Percentiles rank a stretch among this genome's conserved stretches.
Evolutionary conservation across 2,329 filamentous ascomycete genomes (phyloP).

Genomic region (Verticillium longisporum): DNA sequence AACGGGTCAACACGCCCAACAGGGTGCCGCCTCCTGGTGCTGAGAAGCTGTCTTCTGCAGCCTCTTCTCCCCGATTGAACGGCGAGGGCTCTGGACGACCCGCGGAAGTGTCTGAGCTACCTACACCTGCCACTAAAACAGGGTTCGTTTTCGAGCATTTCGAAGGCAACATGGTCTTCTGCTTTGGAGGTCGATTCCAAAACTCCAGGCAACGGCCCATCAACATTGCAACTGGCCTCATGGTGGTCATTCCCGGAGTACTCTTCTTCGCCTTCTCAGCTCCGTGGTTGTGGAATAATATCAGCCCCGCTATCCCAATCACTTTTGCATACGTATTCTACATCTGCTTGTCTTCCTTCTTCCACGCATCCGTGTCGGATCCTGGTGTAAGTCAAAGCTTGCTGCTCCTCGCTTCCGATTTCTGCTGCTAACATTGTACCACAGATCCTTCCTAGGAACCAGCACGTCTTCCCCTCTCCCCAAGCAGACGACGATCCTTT

Average conservation of each 20-base stretch:
- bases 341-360: conserved; percentile 84
- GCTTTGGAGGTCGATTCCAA: conserved; percentile 75
- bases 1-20: conserved; percentile 38
- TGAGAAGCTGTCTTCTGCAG: conserved; percentile 76
- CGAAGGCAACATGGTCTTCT: conserved; percentile 88
- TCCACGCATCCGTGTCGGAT: conserved; percentile 87
- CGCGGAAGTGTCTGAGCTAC: conserved; percentile 6
- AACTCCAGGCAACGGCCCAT: conserved; percentile 84
- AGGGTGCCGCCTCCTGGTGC: conserved; percentile 56
- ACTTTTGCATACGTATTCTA: conserved; percentile 88
- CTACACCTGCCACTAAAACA: conserved; percentile 30
- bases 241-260: conserved; percentile 70
- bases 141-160: conserved; percentile 67
- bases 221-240: conserved; percentile 76
- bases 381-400: conserved; percentile 65
- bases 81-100: conserved; percentile 30
- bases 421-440: neutral
- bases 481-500: conserved; percentile 75
- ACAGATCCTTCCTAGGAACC: conserved; percentile 84
- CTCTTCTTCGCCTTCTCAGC: conserved; percentile 85
- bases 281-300: conserved; percentile 76
- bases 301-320: conserved; percentile 84
- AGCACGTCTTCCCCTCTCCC: conserved; percentile 78
- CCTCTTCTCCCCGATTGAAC: conserved; percentile 63
- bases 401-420: neutral